These are phyloP conservation scores for Ophiostoma sp. DNA, from an alignment of 2,329 filamentous ascomycete genomes.

Conservation along the genomic window DNA sequence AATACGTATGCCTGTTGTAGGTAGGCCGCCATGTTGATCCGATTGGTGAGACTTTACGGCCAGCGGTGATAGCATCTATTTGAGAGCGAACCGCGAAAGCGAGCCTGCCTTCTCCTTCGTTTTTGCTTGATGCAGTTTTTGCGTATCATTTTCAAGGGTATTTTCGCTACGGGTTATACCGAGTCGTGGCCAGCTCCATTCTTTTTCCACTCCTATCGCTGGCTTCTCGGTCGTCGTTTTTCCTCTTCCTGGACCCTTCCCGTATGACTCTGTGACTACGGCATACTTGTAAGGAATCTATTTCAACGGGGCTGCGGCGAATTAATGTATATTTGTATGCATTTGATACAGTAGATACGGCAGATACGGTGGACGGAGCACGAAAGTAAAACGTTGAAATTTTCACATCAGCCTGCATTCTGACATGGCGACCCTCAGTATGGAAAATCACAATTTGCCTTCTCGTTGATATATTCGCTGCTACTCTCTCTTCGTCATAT, in stretches of 20 bases:
- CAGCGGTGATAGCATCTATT: not conserved
- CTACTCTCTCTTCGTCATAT: not conserved
- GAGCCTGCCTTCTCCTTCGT: not conserved
- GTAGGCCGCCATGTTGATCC: not conserved
- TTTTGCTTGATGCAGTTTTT: not conserved
- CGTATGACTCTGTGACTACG: conserved; percentile 6
- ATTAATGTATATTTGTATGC: not conserved
- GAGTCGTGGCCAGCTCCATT: conserved; percentile 7
- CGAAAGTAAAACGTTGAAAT: not conserved
- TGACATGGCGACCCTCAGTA: not conserved
- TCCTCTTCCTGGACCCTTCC: not conserved
- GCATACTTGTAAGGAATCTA: not conserved
- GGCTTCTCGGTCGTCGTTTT: conserved; percentile 18
- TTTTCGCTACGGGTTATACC: conserved; percentile 13
- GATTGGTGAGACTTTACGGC: not conserved
- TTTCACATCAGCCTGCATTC: conserved; percentile 1
- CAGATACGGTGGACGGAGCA: not conserved
- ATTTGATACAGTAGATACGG: not conserved
- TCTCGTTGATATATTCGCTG: conserved; percentile 16
- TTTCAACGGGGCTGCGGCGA: conserved; percentile 2
- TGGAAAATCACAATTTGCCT: conserved; percentile 10
- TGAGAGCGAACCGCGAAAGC: not conserved
- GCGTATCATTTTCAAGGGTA: not conserved
- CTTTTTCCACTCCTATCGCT: not conserved
- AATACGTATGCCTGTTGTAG: not conserved